Percentiles rank a stretch among this genome's conserved stretches.
Evolutionary conservation across 1,284 basidiomycete genomes (phyloP).

Genomic region (Moesziomyces antarcticus): DNA sequence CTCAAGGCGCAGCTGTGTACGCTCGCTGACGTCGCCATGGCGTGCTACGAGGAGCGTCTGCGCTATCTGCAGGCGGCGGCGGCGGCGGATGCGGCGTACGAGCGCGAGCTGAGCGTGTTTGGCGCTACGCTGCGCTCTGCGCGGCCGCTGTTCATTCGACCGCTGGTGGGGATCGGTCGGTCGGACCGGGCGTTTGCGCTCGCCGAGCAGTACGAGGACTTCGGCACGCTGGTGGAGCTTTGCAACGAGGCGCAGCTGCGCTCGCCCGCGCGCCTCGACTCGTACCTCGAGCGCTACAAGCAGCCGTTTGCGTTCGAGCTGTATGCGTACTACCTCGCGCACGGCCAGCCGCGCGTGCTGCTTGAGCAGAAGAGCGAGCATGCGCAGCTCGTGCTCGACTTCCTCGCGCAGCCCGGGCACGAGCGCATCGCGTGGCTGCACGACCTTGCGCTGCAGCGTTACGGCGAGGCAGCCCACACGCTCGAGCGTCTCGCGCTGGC

Average conservation of each 20-base stretch:
- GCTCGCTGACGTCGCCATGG: constrained; percentile 70
- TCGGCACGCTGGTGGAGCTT: constrained; percentile 81
- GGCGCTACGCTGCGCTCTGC: constrained; percentile 76
- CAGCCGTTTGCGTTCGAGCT: constrained; percentile 87
- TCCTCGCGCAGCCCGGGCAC: constrained; percentile 77
- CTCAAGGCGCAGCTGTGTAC: constrained; percentile 77
- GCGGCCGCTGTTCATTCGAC: constrained; percentile 79
- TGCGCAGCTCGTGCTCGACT: constrained; percentile 77
- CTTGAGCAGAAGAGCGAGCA: constrained; percentile 79
- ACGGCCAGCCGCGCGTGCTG: constrained; percentile 77
- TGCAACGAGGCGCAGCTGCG: constrained; percentile 73
- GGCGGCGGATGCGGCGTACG: constrained; percentile 11
- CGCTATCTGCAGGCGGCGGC: constrained; percentile 61
- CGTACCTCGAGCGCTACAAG: constrained; percentile 83
- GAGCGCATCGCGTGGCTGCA: constrained; percentile 85
- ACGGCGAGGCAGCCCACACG: constrained; percentile 75
- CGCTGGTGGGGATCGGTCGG: constrained; percentile 78
- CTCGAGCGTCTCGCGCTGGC: constrained; percentile 73
- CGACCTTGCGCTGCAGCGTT: constrained; percentile 79
- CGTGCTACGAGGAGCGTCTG: constrained; percentile 68
- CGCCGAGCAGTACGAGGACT: constrained; percentile 87
- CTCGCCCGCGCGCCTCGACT: constrained; percentile 68
- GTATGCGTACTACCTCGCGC: constrained; percentile 76
- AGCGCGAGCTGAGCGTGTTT: constrained; percentile 73
- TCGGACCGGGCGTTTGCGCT: constrained; percentile 79